Conservation (phyloP, 2,329 filamentous ascomycete species). For the Exophiala sp. region DNA sequence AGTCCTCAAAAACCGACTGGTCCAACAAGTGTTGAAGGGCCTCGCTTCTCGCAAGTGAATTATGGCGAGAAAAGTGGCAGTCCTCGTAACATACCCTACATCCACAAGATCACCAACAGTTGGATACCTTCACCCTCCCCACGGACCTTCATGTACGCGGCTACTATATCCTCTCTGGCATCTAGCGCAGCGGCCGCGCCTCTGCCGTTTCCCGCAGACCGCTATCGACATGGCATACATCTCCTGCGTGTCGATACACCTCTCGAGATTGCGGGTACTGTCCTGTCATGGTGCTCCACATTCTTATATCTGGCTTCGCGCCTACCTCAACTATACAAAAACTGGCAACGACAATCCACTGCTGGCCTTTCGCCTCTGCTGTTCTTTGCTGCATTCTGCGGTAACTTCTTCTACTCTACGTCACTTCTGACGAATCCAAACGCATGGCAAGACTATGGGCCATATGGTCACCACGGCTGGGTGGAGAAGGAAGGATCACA, state of each 20-base stretch:
- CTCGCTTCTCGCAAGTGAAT: slow-evolving; percentile 23
- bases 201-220: slow-evolving; percentile 15
- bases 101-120: slow-evolving; percentile 16
- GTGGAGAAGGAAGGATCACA: slow-evolving; percentile 54
- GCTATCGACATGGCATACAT: slow-evolving; percentile 25
- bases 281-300: slow-evolving; percentile 57
- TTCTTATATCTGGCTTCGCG: slow-evolving; percentile 57
- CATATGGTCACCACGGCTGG: slow-evolving; percentile 60
- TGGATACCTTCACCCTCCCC: slow-evolving; percentile 35
- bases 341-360: slow-evolving; percentile 60
- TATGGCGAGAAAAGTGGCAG: slow-evolving; percentile 26
- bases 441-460: slow-evolving; percentile 56
- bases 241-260: slow-evolving; percentile 29
- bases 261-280: slow-evolving; percentile 46
- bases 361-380: slow-evolving; percentile 61
- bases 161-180: slow-evolving; percentile 43
- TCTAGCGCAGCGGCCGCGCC: slow-evolving; percentile 41
- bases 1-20: slow-evolving; percentile 12
- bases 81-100: slow-evolving; percentile 1
- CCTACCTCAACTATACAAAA: slow-evolving; percentile 64
- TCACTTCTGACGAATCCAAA: slow-evolving; percentile 62
- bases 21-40: slow-evolving; percentile 14
- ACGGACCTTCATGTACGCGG: slow-evolving; percentile 43
- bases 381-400: slow-evolving; percentile 64
- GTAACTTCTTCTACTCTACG: slow-evolving; percentile 64